Base-by-base conservation (phyloP, 2,329 filamentous ascomycete species). In the Esteya vermicola region DNA sequence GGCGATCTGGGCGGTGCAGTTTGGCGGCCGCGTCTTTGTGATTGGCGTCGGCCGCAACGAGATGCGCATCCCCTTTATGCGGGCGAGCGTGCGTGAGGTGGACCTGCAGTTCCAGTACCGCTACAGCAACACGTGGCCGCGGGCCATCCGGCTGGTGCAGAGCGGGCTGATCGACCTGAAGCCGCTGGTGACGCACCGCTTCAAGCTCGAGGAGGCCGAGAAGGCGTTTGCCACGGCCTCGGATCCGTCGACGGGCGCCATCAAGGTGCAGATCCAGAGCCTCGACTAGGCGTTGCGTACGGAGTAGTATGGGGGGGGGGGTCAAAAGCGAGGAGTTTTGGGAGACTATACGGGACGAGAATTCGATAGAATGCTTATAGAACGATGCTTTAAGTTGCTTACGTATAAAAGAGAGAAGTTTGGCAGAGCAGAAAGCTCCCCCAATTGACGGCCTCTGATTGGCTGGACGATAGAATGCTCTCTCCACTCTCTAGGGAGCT, bases 31-130 rank as follows among this genome's bases (percentile, higher is more conserved):
- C 63, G 89, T 96, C 40, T 96, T 96, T 56, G 81, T 96, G 47
- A 93, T 95, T 49, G 89, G 89, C 31, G 88, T 96, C 3, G 91
- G 89, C 49, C 89, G 83, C 70, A 88, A 91, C 58, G 85, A 95
- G 67, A 91, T 96, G 67, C 85, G 75, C 61, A 81, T 96, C 47
- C 89, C 89, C 22, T 96, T 96, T 60, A 95, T 95, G 89, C 68
- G 85, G 38, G 72, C 89, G 43, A 89, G 81, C 52, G 89, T 88
- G 6, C 75, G 84, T 47, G 91, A 96, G 64, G 82, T 96, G 51
- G 89, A 96, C 61, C 68, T 96, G 45, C 85, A 93, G 64, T 91
- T 95, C 61, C 89, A 96, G 66, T 96, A 96, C 67, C 76, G 91
- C 45, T 96, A 96, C 67, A 75, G 73, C 64, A 95, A 96, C 66